A percentile compares a stretch with the other conserved stretches of the same genome.
These are phyloP conservation scores for Termitomyces sp. DNA, from an alignment of 768 basidiomycete species.

Conservation along the genomic window DNA sequence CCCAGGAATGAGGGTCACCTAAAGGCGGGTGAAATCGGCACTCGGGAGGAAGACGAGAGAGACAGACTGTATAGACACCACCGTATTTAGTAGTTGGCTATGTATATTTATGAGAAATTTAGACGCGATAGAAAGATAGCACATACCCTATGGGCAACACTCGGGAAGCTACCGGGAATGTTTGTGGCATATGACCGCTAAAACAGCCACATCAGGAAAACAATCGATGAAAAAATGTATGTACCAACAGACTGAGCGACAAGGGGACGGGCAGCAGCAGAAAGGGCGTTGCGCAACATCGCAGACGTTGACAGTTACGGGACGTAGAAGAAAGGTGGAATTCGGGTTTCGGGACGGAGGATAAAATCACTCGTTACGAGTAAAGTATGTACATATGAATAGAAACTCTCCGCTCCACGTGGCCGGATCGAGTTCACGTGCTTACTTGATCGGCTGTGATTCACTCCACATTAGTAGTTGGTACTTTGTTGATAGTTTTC, in stretches of 20 bases:
- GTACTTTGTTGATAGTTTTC: neutral
- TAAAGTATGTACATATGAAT: neutral
- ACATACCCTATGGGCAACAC: conserved; percentile 64
- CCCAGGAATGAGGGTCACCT: conserved; percentile 97
- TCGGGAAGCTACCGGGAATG: conserved; percentile 74
- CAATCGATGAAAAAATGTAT: neutral
- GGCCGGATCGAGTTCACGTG: conserved; percentile 13
- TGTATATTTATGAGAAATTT: conserved; percentile 6
- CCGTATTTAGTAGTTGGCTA: conserved; percentile 88
- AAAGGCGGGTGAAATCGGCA: conserved; percentile 20
- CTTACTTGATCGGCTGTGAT: neutral
- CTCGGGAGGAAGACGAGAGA: conserved; percentile 7
- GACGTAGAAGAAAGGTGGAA: conserved; percentile 20
- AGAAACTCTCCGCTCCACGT: conserved; percentile 9
- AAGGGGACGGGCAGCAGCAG: conserved; percentile 50
- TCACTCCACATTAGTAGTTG: too few relatives aligned
- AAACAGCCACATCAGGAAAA: conserved; percentile 1
- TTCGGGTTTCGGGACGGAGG: conserved; percentile 22
- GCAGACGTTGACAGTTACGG: conserved; percentile 25
- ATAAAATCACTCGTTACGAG: conserved; percentile 3
- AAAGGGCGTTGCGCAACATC: conserved; percentile 68
- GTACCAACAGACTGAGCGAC: conserved; percentile 45
- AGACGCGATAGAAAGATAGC: conserved; percentile 11
- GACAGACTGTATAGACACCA: conserved; percentile 81
- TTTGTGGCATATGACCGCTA: conserved; percentile 68